Base-by-base conservation (phyloP, 1,284 basidiomycete species). In the Tilletia horrida region DNA sequence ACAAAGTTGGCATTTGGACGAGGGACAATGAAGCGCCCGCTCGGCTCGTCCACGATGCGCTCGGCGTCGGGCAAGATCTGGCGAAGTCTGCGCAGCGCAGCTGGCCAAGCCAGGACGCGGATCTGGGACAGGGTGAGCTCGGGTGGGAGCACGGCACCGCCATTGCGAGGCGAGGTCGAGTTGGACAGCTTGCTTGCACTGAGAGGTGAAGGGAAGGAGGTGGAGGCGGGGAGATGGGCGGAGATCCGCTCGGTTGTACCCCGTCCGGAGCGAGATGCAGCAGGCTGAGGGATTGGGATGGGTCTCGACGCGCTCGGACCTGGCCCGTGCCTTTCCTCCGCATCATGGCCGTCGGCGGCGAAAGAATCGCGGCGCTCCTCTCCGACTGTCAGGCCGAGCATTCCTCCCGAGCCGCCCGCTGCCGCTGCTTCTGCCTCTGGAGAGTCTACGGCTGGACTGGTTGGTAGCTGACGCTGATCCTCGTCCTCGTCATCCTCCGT, bases 11-110 rank as follows among this genome's bases (percentile, higher is more conserved):
- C 23, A 25, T 48, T 48, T n/a, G 18, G 47, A 57, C n/a, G 9
- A 48, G 18, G 55, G 29, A 59, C 55, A n/a, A 59, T 29, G 2
- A 35, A 18, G 29, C 16, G 4, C 8, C 55, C 55, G 29, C 55
- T 59, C 27, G 55, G 55, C 16, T 59, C 55, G 27, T 59, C 55
- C 55, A 59, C n/a, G 55, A 59, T 59, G 14, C 55, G 55, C 29
- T 59, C 25, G 2, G 55, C 55, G 55, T 59, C 55, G 27, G 55
- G 55, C 2, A 59, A 29, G 55, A 59, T 25, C 18, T 31, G 29
- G 27, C 55, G 55, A 3, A 59, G 29, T 13, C 55, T 25, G 9
- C 55, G 18, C 25, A 59, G 29, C 9, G 55, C 55, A 8, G 27
- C 55, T 0, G 55, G 55, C 55, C 55, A 59, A 1, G 55, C 55